Conservation (phyloP, 495 filamentous ascomycete species). For the Astrothelium macrocarpum region DNA sequence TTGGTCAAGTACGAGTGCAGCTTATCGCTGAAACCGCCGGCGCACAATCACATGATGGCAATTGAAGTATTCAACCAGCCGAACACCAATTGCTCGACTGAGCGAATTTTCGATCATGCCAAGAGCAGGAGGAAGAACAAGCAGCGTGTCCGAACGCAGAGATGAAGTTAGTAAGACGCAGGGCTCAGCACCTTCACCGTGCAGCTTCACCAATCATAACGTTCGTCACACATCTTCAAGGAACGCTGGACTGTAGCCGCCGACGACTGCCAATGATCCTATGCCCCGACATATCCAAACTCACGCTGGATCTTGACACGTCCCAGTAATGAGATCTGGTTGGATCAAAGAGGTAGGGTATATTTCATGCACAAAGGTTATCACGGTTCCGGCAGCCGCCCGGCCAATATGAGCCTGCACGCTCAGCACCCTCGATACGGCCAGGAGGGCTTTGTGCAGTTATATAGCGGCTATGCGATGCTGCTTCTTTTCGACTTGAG, state of each 20-base stretch:
- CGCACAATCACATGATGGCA: too few relatives aligned
- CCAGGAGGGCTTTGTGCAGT: background rate
- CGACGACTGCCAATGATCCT: background rate
- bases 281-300: background rate
- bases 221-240: background rate
- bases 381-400: conserved; percentile 1
- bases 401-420: background rate
- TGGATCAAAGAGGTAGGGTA: background rate
- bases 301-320: background rate
- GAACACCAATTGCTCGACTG: too few relatives aligned
- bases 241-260: background rate
- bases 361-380: background rate
- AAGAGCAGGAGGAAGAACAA: background rate
- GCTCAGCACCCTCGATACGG: background rate
- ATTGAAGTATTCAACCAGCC: too few relatives aligned
- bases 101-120: too few relatives aligned
- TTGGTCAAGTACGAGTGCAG: background rate
- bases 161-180: background rate
- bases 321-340: background rate
- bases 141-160: background rate
- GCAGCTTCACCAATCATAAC: background rate
- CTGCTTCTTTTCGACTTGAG: background rate
- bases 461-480: background rate
- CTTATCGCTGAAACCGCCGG: too few relatives aligned
- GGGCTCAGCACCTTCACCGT: conserved; percentile 1